A percentile compares a stretch with the other conserved stretches of the same genome.
phyloP scores from a whole-genome alignment of 2,329 filamentous ascomycete genomes.

The Penicillium sp. region DNA sequence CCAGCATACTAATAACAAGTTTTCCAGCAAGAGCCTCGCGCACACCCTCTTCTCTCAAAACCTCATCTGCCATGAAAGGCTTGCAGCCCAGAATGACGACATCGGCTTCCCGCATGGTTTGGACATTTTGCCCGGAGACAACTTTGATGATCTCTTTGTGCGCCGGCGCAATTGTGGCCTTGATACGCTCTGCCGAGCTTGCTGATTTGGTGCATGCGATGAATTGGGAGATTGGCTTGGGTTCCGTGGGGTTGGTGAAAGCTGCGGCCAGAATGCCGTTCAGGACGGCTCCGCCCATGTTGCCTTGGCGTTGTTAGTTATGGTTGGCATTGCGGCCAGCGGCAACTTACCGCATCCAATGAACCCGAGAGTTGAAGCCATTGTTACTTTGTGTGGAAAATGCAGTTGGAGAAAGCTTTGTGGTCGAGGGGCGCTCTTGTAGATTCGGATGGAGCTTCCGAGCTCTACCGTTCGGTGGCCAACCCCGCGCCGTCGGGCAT shows the following conservation, averaged over 20 bases:
- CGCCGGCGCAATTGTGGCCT: conserved; percentile 26
- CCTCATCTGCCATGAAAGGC: conserved; percentile 44
- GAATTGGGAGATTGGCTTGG: conserved; percentile 27
- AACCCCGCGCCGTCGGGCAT: no score
- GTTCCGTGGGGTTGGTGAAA: conserved; percentile 9
- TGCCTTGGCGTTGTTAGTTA: conserved; percentile 27
- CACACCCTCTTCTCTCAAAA: conserved; percentile 41
- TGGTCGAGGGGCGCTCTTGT: no score
- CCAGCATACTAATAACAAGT: conserved; percentile 52
- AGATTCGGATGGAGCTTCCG: no score
- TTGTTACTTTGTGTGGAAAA: neutral
- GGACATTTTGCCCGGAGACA: conserved; percentile 36
- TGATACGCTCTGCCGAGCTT: conserved; percentile 37
- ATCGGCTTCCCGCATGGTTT: conserved; percentile 37
- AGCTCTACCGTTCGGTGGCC: no score
- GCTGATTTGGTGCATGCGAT: conserved; percentile 45
- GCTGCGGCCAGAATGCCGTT: conserved; percentile 31
- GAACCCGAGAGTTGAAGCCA: conserved; percentile 19
- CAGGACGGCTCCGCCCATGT: conserved; percentile 40
- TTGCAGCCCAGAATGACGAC: conserved; percentile 51
- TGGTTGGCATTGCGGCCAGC: neutral
- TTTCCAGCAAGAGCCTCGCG: conserved; percentile 45
- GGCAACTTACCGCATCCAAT: conserved; percentile 21
- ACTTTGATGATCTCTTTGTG: conserved; percentile 35
- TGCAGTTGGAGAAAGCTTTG: no score